Evolutionary conservation across 2,329 filamentous ascomycete species (phyloP), one percentile per base, ranked within the genome.

Genomic region (Penicillium janthinellum): DNA sequence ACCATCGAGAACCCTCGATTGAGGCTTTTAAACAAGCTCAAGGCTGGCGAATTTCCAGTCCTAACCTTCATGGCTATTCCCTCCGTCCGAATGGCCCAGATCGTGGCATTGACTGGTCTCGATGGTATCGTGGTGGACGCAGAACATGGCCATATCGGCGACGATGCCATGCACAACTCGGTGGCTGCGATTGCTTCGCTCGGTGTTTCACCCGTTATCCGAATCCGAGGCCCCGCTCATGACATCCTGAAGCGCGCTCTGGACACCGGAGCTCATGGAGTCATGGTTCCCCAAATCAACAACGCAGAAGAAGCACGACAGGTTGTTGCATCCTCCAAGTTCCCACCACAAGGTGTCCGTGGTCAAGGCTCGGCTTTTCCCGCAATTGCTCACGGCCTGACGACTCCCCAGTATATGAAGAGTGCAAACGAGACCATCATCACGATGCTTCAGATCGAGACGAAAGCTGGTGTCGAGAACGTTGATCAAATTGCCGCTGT

Each of bases 241-340:
- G 68, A 70, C 34, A 56, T 71, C n/a, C 57, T 71, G 11, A 71
- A 71, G 53, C 56, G 69, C 20, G 69, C 69, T 1, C 49, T 71
- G 3, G 68, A 71, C 47, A 58, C 69, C 1, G 69, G 67, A 22
- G 68, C 68, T 14, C 69, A 70, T 28, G 84, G 84, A 81, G 86
- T 68, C 34, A 50, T 67, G 25, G 68, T 71, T 0, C 70, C 68
- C 3, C 68, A 70, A 51, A 67, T 73, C 61, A 84, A 86, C 60
- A 82, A 81, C 0, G 83, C 86, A 0, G 82, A 82, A 22, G 84
- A 71, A 54, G 70, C 64, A 8, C 39, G 55, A n/a, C 54, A 61
- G 15, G 60, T 73, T 14, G 68, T 74, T 0, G 54, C 63, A 20
- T 64, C 61, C 3, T 58, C 67, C 31, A 73, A 74, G 53, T 75